Evolutionary conservation across 1,139 yeast genomes (phyloP), one percentile per base, ranked within the genome.

Genomic region (Martiniozyma asiatica): DNA sequence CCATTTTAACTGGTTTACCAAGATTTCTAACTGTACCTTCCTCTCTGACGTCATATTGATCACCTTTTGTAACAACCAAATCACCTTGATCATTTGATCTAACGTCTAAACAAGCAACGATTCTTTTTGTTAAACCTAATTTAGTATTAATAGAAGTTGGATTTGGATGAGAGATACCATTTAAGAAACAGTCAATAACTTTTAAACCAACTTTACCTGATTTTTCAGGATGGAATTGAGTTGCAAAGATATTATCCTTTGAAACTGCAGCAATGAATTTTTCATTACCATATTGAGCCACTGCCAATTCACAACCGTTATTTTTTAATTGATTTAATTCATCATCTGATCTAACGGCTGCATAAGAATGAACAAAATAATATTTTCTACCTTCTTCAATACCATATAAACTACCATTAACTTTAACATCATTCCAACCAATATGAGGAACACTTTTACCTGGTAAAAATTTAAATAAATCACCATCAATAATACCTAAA

Each of bases 151-250:
- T 60, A 6, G 34, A 25, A 6, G 31, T 27, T 15, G 27, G 28
- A 7, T 12, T 27, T 17, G 34, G 24, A 15, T 16, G 26, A 41
- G 59, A 61, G 9, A 53, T 52, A 30, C 74, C 78, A 26, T 64
- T 63, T 41, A 89, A 59, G 49, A 89, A 89, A 19, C 80, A 68
- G 37, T 69, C 66, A 35, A 89, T 65, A 6, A 87, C 73, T 39
- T 70, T 68, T 27, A 89, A 59, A 26, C 98, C 98, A 7, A 95
- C 94, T 25, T 61, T 53, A 8, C 98, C 98, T 3, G 95, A 81
- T 55, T 89, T 89, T 53, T 89, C 98, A 6, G 98, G 98, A 55
- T 89, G 98, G 56, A 89, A 89, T 55, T 89, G 98, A 1, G 97
- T 89, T 26, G 96, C 94, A 55, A 89, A 81, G 14, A 87, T 63